Evolutionary conservation across 1,284 basidiomycete genomes (phyloP).

Genomic region (Tilletia caries): DNA sequence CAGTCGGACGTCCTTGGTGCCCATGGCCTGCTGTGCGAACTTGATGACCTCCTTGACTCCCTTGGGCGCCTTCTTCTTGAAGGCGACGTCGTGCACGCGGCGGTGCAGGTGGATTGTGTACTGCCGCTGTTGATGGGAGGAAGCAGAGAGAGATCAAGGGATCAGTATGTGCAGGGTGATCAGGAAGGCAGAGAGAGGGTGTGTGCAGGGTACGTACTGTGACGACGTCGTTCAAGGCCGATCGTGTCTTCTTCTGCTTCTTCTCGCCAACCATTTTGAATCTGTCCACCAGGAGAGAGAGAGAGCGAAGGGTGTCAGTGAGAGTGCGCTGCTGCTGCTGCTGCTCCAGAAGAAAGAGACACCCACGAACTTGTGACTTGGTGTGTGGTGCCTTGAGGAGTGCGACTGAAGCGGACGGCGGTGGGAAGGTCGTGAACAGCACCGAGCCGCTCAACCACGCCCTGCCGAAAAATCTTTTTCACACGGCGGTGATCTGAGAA

Average conservation of each 20-base stretch:
- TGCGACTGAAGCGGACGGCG: no score
- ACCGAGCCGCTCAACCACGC: no score
- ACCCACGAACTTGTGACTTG: no score
- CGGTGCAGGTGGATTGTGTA: slow-evolving; percentile 54
- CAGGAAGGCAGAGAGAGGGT: neutral
- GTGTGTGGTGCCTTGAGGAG: no score
- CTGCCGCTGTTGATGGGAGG: slow-evolving; percentile 33
- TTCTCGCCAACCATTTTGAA: slow-evolving; percentile 16
- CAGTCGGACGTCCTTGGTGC: slow-evolving; percentile 52
- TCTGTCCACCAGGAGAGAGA: neutral
- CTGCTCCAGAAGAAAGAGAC: neutral
- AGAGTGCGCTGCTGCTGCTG: neutral
- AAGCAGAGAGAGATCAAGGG: neutral
- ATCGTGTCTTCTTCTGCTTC: slow-evolving; percentile 53
- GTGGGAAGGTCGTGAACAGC: no score
- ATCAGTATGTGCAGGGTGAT: neutral
- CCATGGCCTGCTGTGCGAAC: slow-evolving; percentile 53
- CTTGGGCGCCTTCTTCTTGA: slow-evolving; percentile 53
- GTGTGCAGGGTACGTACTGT: slow-evolving; percentile 26
- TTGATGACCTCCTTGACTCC: slow-evolving; percentile 52
- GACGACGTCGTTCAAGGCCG: slow-evolving; percentile 47
- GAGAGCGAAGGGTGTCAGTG: neutral
- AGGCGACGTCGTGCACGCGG: slow-evolving; percentile 45
- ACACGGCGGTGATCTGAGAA: no score
- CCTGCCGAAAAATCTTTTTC: no score